Percentiles rank a stretch among this genome's conserved stretches.
Evolutionary conservation across 2,329 filamentous ascomycete genomes (phyloP).

Genomic region (Colletotrichum phormii): DNA sequence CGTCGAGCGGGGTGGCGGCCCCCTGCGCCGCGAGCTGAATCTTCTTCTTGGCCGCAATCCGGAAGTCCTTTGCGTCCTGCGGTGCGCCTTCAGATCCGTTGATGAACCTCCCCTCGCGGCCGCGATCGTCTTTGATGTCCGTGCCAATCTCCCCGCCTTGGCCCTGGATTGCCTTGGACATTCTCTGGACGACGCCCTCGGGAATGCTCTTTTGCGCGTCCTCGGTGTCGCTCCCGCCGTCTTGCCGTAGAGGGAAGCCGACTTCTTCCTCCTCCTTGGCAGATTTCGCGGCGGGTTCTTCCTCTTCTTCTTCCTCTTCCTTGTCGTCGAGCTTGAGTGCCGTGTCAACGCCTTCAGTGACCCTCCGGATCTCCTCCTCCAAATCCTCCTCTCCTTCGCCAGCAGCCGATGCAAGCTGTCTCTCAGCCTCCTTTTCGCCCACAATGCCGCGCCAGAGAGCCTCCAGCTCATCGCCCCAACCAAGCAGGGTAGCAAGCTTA

Average conservation of each 20-base stretch:
- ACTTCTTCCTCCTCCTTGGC: neutral
- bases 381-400: slow-evolving; percentile 48
- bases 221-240: slow-evolving; percentile 1
- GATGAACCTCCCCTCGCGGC: slow-evolving; percentile 22
- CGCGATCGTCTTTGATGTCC: slow-evolving; percentile 32
- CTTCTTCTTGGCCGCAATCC: slow-evolving; percentile 30
- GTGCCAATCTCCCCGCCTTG: slow-evolving; percentile 19
- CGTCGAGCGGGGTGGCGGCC: slow-evolving; percentile 27
- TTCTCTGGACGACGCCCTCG: neutral
- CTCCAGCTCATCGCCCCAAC: slow-evolving; percentile 89
- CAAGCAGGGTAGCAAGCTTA: slow-evolving; percentile 81
- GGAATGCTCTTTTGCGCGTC: neutral
- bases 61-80: slow-evolving; percentile 27
- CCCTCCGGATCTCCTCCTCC: slow-evolving; percentile 57
- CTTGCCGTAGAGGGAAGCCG: neutral
- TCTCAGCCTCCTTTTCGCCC: slow-evolving; percentile 68
- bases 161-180: slow-evolving; percentile 4
- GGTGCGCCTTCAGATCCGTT: slow-evolving; percentile 22
- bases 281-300: neutral
- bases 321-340: slow-evolving; percentile 47
- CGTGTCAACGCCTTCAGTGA: slow-evolving; percentile 50
- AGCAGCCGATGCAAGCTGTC: slow-evolving; percentile 52
- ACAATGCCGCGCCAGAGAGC: slow-evolving; percentile 76
- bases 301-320: slow-evolving; percentile 14
- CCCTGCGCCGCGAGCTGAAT: slow-evolving; percentile 28